Conservation (phyloP, 495 filamentous ascomycete genomes). For the Lasiosphaeriaceae sp. region DNA sequence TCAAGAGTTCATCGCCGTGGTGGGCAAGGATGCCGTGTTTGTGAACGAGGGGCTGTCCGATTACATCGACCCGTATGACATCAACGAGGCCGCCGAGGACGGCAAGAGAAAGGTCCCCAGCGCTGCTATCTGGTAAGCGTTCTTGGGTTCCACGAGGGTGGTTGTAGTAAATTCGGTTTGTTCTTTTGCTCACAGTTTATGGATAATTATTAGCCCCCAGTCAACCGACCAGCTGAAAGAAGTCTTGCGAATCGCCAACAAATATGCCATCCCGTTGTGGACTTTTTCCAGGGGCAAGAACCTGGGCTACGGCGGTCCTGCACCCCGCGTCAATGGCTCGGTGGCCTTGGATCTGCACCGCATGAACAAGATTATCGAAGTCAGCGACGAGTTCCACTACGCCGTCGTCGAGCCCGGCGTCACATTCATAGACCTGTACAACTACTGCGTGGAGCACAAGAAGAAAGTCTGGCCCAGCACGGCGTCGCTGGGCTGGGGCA, state of each 20-base stretch:
- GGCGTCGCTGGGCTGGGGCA: conserved; percentile 55
- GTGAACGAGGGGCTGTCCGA: conserved; percentile 32
- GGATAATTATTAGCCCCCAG: conserved; percentile 28
- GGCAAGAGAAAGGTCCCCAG: conserved; percentile 35
- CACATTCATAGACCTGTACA: conserved; percentile 50
- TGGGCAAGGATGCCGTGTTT: conserved; percentile 36
- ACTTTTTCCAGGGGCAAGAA: conserved; percentile 52
- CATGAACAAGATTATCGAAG: conserved; percentile 54
- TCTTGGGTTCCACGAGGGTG: no score
- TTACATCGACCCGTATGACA: conserved; percentile 46
- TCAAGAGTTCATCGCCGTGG: conserved; percentile 19
- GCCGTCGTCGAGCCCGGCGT: conserved; percentile 56
- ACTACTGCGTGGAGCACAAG: conserved; percentile 44
- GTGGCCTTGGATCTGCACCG: conserved; percentile 52
- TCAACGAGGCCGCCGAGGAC: conserved; percentile 22
- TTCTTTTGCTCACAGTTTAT: background rate
- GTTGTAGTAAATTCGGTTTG: no score
- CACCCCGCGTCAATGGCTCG: conserved; percentile 47
- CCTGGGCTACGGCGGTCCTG: conserved; percentile 54
- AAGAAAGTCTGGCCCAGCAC: conserved; percentile 52
- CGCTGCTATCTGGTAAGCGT: conserved; percentile 36
- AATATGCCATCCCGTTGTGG: conserved; percentile 47
- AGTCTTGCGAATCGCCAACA: conserved; percentile 39
- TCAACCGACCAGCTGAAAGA: conserved; percentile 39
- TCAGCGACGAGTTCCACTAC: conserved; percentile 51